phyloP scores from a whole-genome alignment of 2,329 filamentous ascomycete genomes.

The Didymosphaeria variabile region DNA sequence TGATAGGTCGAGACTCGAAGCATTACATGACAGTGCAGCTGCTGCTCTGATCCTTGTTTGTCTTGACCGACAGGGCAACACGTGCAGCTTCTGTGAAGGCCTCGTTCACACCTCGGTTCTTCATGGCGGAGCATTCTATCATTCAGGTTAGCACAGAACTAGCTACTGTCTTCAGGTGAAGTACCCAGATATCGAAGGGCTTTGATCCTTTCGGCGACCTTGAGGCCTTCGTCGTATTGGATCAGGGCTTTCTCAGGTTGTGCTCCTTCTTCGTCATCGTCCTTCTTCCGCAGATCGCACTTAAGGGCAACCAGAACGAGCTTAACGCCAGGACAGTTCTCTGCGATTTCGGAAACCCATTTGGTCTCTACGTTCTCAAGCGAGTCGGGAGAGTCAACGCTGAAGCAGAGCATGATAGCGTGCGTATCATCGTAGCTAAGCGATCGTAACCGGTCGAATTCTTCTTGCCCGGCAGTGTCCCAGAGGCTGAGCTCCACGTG shows the following conservation, averaged over 20 bases:
- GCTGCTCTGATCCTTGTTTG: constrained; percentile 57
- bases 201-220: constrained; percentile 89
- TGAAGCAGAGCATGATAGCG: constrained; percentile 98
- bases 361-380: constrained; percentile 99
- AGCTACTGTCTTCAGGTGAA: constrained; percentile 20
- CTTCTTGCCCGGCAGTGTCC: constrained; percentile 98
- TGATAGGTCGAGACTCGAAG: neutral
- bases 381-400: constrained; percentile 91
- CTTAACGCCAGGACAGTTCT: constrained; percentile 96
- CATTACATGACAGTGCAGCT: constrained; percentile 54
- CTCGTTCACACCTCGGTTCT: constrained; percentile 97
- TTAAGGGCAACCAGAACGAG: constrained; percentile 95
- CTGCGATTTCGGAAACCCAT: constrained; percentile 97
- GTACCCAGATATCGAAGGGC: constrained; percentile 87
- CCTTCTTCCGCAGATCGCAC: constrained; percentile 88
- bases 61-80: constrained; percentile 76
- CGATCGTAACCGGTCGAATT: constrained; percentile 95
- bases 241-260: constrained; percentile 70
- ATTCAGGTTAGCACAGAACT: constrained; percentile 17
- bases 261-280: constrained; percentile 63
- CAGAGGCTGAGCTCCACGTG: constrained; percentile 97
- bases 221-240: constrained; percentile 88
- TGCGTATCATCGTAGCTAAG: constrained; percentile 98
- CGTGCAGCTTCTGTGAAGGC: constrained; percentile 97
- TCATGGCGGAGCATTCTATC: constrained; percentile 96